Evolutionary conservation across 23 red algal genomes (phyloP), one percentile per base, ranked within the genome.

Genomic region (Gracilaria vermiculophylla): DNA sequence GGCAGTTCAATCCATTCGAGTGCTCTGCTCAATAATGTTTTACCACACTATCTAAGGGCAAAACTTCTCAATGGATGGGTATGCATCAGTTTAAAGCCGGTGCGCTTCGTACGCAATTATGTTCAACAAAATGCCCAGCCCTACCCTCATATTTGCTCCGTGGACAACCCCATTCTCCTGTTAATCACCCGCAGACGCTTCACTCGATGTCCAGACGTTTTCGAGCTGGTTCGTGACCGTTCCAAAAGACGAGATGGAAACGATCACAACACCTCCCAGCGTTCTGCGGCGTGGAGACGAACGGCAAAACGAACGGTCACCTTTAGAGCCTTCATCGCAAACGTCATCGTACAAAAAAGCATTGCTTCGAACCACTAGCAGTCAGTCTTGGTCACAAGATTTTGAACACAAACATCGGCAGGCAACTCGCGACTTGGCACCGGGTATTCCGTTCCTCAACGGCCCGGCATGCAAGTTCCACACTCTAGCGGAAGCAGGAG

Each of bases 401-500:
- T 73, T 48, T 31, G 23, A 5, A 10, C 39, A 47, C 40, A 73
- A 73, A 73, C 67, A 45, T 42, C 67, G 14, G 20, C 10, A 23
- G 8, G 39, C 21, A 73, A 28, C 67, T 45, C 67, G 67, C 67
- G 67, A 45, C 37, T 73, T 73, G 67, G 67, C 67, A 73, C 67
- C 67, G 67, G 67, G 2, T 48, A 42, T 45, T 73, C 42, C 39
- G 3, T 73, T 48, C 23, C 67, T 24, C 25, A 5, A 7, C 7
- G 35, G 20, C 19, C 34, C 34, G 64, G 25, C 67, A 2, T 73
- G 16, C 17, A 73, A 16, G 23, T 27, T 40, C 25, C 67, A 42
- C 40, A 73, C 67, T 28, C 8, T 73, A 28, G 44, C 67, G 11
- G 67, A 73, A 42, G 67, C 42, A 73, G 67, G 67, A 47, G 67